Evolutionary conservation across 1,284 basidiomycete species (phyloP), one percentile per base, ranked within the genome.

Genomic region (Marasmius oreades): DNA sequence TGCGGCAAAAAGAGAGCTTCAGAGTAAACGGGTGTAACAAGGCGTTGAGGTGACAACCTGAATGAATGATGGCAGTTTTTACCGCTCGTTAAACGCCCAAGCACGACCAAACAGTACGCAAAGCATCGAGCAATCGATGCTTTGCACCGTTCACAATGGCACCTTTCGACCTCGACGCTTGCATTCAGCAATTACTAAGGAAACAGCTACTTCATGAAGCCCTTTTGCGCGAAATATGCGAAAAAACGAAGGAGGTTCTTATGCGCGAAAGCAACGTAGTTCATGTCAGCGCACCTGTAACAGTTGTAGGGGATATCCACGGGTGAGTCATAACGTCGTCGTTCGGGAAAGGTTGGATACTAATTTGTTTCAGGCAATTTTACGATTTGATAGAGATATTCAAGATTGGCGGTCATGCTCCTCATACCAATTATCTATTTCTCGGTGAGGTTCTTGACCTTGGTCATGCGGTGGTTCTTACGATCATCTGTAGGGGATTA

Each of bases 331-430:
- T 51, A 20, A 23, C n/a, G 16, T 26, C 24, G 47, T 33, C 16
- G 14, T 7, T 12, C n/a, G 24, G 5, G 24, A 14, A 18, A 28
- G 10, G 31, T 11, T 11, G 4, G 14, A 10, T 22, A 26, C 26
- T 50, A 10, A 50, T 31, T 20, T 5, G 5, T 8, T 20, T 31
- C 14, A 96, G 93, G 59, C 96, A 99, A 82, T 99, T 99, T 75
- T 97, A 99, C 78, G 97, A 99, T 78, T 82, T 99, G 64, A 92
- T 99, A 69, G 96, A 99, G 75, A 98, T 99, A 70, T 99, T 99
- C 68, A 84, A 95, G 51, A 99, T 99, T 81, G 96, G 97, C 50
- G 96, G 96, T 37, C 93, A 94, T 66, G 93, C 93, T 2, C 96
- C 96, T 2, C 82, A 95, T 67, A 99, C 96, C 33, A 99, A 99